Evolutionary conservation across 2,329 filamentous ascomycete genomes (phyloP), one percentile per base, ranked within the genome.

Genomic region (Akanthomyces muscarius): DNA sequence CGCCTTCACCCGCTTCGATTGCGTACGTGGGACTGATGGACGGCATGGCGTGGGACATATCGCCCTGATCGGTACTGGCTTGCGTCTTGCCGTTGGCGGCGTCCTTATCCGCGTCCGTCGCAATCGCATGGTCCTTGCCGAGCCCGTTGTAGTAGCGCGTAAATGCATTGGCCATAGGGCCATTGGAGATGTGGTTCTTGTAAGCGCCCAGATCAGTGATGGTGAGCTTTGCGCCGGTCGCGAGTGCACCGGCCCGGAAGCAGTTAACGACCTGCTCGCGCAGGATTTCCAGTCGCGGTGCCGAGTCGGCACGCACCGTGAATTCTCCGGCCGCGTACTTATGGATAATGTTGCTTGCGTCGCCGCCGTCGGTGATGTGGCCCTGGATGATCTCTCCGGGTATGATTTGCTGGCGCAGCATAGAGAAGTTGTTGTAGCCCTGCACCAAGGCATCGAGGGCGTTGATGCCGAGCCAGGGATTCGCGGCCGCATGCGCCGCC

Each of bases 11-110:
- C 11, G 61, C 30, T n/a, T 50, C 47, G 63, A 86, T 84, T 30
- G 76, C 75, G 68, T 86, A 86, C 7, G 79, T 79, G 1, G 78
- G 74, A 62, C 77, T 82, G 44, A 87, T 69, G 60, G 80, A 83
- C 45, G 84, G 85, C 75, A 86, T 78, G 1, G 77, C 81, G 67
- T 86, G 81, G 66, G 81, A 85, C 61, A 87, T 71, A 65, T 87
- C 79, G 0, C 85, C 85, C 72, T 86, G 83, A 68, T 87, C 85
- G 0, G 83, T 86, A 66, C 81, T 84, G 5, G 84, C 83, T 68
- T 76, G 78, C n/a, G 78, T 80, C 28, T 72, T 69, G 0, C 79
- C 78, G 4, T 71, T 68, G 11, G 77, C 70, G 59, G 76, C 71
- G 62, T 81, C 80, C 7, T 78, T 55, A 3, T 79, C 77, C 13